Conservation (phyloP, 2,329 filamentous ascomycete genomes). For the Fonsecaea pedrosoi region DNA sequence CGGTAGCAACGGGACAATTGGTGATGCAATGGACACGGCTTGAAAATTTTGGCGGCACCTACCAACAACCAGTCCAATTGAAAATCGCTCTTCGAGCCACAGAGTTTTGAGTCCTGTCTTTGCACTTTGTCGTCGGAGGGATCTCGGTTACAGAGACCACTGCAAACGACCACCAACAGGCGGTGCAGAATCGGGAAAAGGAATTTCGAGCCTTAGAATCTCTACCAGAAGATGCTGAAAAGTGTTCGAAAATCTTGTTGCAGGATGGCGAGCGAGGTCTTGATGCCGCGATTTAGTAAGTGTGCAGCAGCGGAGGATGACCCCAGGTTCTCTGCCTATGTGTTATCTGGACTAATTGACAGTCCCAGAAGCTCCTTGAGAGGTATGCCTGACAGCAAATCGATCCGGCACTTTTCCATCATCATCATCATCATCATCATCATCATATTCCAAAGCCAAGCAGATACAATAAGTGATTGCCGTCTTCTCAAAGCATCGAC, state of each 20-base stretch:
- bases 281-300: not conserved
- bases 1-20: constrained; percentile 49
- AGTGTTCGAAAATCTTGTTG: not conserved
- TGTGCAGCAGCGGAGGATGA: not conserved
- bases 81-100: not conserved
- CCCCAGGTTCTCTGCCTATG: not conserved
- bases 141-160: not conserved
- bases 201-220: not conserved
- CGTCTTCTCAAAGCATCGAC: not conserved
- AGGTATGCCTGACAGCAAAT: not conserved
- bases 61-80: not conserved
- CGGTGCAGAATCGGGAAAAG: not conserved
- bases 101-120: not conserved
- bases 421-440: not conserved
- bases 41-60: constrained; percentile 44
- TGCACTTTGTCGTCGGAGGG: not conserved
- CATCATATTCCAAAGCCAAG: not conserved
- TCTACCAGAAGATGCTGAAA: not conserved
- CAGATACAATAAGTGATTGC: not conserved
- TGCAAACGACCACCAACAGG: not conserved
- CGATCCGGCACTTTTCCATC: not conserved
- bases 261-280: not conserved
- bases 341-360: not conserved
- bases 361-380: not conserved
- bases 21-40: constrained; percentile 74